Evolutionary conservation across 345 rosid species (phyloP).

Genomic region (Cochlearia excelsa): DNA sequence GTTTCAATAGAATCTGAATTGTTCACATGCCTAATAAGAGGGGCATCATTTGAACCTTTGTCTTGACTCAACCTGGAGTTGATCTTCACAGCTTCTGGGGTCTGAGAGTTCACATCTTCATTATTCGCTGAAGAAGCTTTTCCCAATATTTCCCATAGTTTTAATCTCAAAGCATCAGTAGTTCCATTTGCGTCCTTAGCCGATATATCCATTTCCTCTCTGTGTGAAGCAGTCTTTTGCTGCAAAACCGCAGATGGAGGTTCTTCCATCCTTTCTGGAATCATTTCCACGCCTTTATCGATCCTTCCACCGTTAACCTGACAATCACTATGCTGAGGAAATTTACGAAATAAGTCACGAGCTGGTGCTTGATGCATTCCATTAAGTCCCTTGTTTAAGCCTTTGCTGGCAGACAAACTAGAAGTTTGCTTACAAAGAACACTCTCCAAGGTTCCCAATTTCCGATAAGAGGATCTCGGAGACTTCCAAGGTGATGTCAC

Average conservation of each 20-base stretch:
- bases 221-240: constrained; percentile 38
- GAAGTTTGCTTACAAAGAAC: constrained; percentile 34
- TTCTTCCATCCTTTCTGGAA: constrained; percentile 45
- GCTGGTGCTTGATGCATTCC: constrained; percentile 39
- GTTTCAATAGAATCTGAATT: constrained; percentile 78
- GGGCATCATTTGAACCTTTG: constrained; percentile 33
- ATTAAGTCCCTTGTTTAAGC: constrained; percentile 38
- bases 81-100: constrained; percentile 38
- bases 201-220: constrained; percentile 34
- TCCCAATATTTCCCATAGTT: constrained; percentile 75
- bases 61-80: constrained; percentile 37
- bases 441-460: constrained; percentile 40
- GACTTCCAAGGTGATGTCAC: constrained; percentile 60
- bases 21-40: constrained; percentile 42
- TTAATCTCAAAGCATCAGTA: constrained; percentile 69
- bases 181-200: constrained; percentile 38
- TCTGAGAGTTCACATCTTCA: constrained; percentile 45
- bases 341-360: constrained; percentile 20
- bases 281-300: constrained; percentile 35
- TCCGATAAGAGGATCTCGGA: constrained; percentile 41
- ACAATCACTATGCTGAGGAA: constrained; percentile 36
- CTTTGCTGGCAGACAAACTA: constrained; percentile 35
- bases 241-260: constrained; percentile 44
- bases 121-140: constrained; percentile 58
- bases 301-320: constrained; percentile 39